phyloP scores from a whole-genome alignment of 495 filamentous ascomycete species.

The Thozetella sp. region DNA sequence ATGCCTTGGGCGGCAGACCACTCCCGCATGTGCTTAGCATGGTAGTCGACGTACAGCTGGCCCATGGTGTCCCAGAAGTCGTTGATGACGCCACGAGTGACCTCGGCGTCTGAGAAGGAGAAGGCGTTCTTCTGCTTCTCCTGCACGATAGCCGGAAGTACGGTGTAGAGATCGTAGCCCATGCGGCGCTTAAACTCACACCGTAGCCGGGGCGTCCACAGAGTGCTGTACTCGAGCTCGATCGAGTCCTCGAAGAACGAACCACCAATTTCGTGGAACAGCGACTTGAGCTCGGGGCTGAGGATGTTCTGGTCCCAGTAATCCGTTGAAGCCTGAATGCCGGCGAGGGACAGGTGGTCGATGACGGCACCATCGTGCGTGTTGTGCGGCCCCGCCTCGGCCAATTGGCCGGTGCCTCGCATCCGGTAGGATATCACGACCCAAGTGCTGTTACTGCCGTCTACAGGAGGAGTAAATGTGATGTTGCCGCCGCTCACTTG shows the following conservation, averaged over 20 bases:
- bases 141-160: neutral
- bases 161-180: constrained; percentile 4
- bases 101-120: neutral
- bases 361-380: neutral
- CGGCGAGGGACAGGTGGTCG: constrained; percentile 3
- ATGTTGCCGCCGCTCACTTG: neutral
- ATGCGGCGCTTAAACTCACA: neutral
- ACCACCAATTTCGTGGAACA: neutral
- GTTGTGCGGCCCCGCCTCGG: constrained; percentile 8
- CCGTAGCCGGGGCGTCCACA: neutral
- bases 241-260: constrained; percentile 10
- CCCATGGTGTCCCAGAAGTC: constrained; percentile 9
- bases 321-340: neutral
- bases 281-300: neutral
- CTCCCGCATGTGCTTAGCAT: neutral
- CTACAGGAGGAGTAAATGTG: constrained; percentile 7
- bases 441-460: neutral
- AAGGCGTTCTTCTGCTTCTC: constrained; percentile 9
- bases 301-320: constrained; percentile 9
- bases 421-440: constrained; percentile 5
- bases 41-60: constrained; percentile 7
- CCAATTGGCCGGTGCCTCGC: constrained; percentile 4
- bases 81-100: constrained; percentile 6
- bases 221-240: constrained; percentile 4
- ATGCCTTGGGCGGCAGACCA: constrained; percentile 1